A percentile compares a stretch with the other conserved stretches of the same genome.
Evolutionary conservation across 352 stramenopile genomes (phyloP).

Genomic region (Phytopythium mirpurense): DNA sequence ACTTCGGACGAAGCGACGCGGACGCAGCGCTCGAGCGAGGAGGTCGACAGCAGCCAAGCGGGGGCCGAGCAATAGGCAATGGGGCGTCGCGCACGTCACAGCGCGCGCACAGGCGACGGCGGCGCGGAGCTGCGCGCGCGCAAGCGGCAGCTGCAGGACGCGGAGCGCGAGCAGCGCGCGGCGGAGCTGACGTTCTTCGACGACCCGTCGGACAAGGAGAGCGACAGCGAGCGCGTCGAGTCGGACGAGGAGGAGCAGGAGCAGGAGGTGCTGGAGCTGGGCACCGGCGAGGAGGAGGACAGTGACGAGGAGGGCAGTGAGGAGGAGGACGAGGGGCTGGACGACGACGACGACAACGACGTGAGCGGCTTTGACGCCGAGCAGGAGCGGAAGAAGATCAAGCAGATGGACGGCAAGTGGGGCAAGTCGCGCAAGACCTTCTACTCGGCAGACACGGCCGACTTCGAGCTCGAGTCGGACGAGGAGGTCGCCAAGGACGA

Average conservation of each 20-base stretch:
- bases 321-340: slow-evolving; percentile 26
- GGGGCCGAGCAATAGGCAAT: slow-evolving; percentile 24
- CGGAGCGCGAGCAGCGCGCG: slow-evolving; percentile 47
- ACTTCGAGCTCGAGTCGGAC: slow-evolving; percentile 78
- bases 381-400: slow-evolving; percentile 60
- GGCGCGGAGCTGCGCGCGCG: slow-evolving; percentile 64
- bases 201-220: slow-evolving; percentile 75
- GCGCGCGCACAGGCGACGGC: slow-evolving; percentile 69
- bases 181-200: slow-evolving; percentile 84
- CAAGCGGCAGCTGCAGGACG: slow-evolving; percentile 56
- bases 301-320: slow-evolving; percentile 33
- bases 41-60: too few species aligned
- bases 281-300: slow-evolving; percentile 31
- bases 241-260: slow-evolving; percentile 64
- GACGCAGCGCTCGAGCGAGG: not conserved
- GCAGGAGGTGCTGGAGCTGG: slow-evolving; percentile 65
- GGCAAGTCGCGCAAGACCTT: slow-evolving; percentile 84
- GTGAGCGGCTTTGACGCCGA: slow-evolving; percentile 51
- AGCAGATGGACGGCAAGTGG: slow-evolving; percentile 82
- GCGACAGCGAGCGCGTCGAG: slow-evolving; percentile 41
- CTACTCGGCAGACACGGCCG: slow-evolving; percentile 81
- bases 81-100: slow-evolving; percentile 68
- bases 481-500: slow-evolving; percentile 79
- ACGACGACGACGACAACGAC: slow-evolving; percentile 28
- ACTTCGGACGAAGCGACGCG: slow-evolving; percentile 3